These are phyloP conservation scores for Camelina laxa DNA, from an alignment of 345 rosid genomes.

Conservation along the genomic window DNA sequence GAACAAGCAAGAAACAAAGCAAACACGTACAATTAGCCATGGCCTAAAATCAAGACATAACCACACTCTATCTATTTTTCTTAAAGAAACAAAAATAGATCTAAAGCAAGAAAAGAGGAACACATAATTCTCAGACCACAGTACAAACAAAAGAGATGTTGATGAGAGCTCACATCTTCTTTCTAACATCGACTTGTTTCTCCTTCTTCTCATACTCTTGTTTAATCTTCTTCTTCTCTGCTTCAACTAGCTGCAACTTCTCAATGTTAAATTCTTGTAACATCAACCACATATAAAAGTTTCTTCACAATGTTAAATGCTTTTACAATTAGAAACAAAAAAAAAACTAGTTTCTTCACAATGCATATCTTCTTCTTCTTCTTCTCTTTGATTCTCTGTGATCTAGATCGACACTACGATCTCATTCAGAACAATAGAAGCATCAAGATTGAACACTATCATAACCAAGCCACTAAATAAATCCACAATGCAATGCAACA, in stretches of 20 bases:
- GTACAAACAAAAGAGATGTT: no score
- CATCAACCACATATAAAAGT: no score
- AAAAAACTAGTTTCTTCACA: conserved; percentile 35
- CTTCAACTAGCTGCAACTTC: conserved; percentile 92
- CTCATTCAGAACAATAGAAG: no score
- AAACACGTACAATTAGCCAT: background rate
- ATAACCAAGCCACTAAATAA: no score
- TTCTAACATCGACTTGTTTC: conserved; percentile 93
- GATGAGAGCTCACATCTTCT: conserved; percentile 71
- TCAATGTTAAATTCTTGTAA: conserved; percentile 94
- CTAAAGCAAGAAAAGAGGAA: no score
- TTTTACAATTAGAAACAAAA: conserved; percentile 21
- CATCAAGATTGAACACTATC: no score
- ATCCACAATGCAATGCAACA: no score
- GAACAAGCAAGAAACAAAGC: no score
- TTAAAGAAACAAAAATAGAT: background rate
- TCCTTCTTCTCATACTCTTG: conserved; percentile 97
- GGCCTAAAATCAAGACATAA: background rate
- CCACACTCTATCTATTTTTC: background rate
- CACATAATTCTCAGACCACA: background rate
- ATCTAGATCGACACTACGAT: no score
- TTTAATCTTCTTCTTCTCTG: conserved; percentile 98
- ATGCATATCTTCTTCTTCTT: conserved; percentile 34
- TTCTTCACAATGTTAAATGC: no score
- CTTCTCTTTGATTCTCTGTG: conserved; percentile 46